Evolutionary conservation across 352 stramenopile species (phyloP).

Genomic region (Ophiocytium majus): DNA sequence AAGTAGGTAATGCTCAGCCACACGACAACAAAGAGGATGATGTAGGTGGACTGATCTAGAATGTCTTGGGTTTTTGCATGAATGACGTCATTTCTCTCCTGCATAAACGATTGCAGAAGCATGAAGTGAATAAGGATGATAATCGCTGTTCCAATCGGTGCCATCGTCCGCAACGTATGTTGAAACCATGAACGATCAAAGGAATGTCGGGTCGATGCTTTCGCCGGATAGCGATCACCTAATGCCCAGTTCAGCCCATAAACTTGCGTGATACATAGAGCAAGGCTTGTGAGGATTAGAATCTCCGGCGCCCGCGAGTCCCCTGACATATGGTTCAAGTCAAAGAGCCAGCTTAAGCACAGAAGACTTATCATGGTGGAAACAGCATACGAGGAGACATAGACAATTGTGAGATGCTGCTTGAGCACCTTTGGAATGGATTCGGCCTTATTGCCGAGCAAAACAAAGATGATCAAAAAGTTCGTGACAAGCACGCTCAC

Average conservation of each 20-base stretch:
- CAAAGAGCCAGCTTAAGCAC: not conserved
- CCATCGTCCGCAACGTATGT: conserved; percentile 4
- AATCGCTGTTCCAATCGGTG: not conserved
- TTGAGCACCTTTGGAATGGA: not conserved
- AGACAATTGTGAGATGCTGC: not conserved
- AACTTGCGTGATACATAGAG: not conserved
- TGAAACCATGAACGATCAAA: not conserved
- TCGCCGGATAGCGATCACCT: not conserved
- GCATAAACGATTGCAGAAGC: not conserved
- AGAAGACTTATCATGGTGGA: not conserved
- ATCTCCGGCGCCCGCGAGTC: not conserved
- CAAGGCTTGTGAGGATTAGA: not conserved
- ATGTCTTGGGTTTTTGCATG: not conserved
- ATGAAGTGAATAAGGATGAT: conserved; percentile 6
- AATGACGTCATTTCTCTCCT: not conserved
- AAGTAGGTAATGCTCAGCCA: not conserved
- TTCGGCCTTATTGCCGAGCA: not conserved
- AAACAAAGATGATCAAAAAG: not conserved
- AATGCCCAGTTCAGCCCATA: conserved; percentile 3
- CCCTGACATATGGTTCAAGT: not conserved
- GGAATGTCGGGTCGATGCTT: not conserved
- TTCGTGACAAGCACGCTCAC: not conserved
- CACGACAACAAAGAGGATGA: not conserved
- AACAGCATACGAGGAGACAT: not conserved
- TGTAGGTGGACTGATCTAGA: not conserved